These are phyloP conservation scores for Scytalidium sp. DNA, from an alignment of 2,329 filamentous ascomycete genomes.

Conservation along the genomic window DNA sequence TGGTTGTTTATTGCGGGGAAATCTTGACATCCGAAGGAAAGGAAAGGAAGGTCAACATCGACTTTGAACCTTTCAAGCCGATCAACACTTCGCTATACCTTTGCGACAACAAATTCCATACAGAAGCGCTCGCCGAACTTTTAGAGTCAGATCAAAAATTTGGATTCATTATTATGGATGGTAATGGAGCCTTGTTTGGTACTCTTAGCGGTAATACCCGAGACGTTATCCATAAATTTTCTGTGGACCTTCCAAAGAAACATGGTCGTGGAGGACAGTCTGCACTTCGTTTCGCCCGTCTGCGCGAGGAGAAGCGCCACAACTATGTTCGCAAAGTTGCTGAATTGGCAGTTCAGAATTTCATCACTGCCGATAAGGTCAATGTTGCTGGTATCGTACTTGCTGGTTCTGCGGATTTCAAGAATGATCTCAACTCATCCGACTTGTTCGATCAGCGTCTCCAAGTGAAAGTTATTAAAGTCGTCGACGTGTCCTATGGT, in stretches of 20 bases:
- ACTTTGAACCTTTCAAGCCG: constrained; percentile 99
- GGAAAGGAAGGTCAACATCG: constrained; percentile 99
- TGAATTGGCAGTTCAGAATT: constrained; percentile 97
- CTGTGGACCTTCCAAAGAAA: constrained; percentile 98
- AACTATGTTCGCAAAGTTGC: constrained; percentile 99
- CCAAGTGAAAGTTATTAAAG: constrained; percentile 95
- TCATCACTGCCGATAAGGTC: constrained; percentile 97
- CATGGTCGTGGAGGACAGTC: constrained; percentile 99
- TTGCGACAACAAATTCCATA: constrained; percentile 99
- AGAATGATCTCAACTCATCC: constrained; percentile 96
- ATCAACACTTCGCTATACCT: constrained; percentile 99
- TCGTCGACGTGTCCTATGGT: constrained; percentile 97
- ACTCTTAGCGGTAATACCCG: constrained; percentile 96
- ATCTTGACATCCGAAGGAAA: constrained; percentile 98
- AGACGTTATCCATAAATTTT: constrained; percentile 96
- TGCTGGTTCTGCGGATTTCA: constrained; percentile 98
- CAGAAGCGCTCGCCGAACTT: constrained; percentile 92
- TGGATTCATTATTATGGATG: constrained; percentile 99
- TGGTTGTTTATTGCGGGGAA: constrained; percentile 99
- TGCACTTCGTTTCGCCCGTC: constrained; percentile 97
- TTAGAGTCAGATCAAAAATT: constrained; percentile 99
- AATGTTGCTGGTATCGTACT: constrained; percentile 95
- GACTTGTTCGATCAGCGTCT: constrained; percentile 96
- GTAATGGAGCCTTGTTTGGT: constrained; percentile 95
- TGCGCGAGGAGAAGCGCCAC: constrained; percentile 98